Conservation (phyloP, 352 stramenopile genomes). For the Pythium angustatum region DNA sequence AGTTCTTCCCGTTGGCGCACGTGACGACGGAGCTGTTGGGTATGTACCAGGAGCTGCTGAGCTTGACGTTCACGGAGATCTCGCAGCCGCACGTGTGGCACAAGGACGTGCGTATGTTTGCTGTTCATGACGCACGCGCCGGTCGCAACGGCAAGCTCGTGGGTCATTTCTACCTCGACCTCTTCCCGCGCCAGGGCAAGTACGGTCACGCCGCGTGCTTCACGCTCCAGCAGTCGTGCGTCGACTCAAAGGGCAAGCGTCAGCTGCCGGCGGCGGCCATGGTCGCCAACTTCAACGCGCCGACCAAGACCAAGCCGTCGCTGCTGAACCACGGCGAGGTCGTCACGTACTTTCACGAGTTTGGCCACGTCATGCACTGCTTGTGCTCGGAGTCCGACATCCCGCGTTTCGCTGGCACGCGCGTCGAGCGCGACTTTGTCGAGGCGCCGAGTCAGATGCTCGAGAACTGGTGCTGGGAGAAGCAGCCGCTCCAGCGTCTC, state of each 20-base stretch:
- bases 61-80: constrained; percentile 85
- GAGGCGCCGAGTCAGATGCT: constrained; percentile 92
- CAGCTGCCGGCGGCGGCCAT: constrained; percentile 81
- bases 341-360: constrained; percentile 91
- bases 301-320: constrained; percentile 76
- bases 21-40: constrained; percentile 80
- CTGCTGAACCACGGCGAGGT: constrained; percentile 84
- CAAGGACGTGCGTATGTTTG: constrained; percentile 87
- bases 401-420: constrained; percentile 71
- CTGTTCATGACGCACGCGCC: constrained; percentile 70
- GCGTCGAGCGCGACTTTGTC: constrained; percentile 87
- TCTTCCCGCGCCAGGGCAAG: constrained; percentile 86
- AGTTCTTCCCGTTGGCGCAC: constrained; percentile 89
- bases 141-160: constrained; percentile 58
- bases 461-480: constrained; percentile 92
- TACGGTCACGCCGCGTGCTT: constrained; percentile 90
- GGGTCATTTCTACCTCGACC: constrained; percentile 88
- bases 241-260: constrained; percentile 57
- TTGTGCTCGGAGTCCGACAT: constrained; percentile 84
- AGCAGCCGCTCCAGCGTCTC: constrained; percentile 78
- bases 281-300: constrained; percentile 89
- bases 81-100: constrained; percentile 82
- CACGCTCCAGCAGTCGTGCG: constrained; percentile 80
- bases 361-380: constrained; percentile 90
- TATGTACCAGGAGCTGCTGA: constrained; percentile 90